These are phyloP conservation scores for Desmodesmus armatus DNA, from an alignment of 139 green algal species.

Conservation along the genomic window DNA sequence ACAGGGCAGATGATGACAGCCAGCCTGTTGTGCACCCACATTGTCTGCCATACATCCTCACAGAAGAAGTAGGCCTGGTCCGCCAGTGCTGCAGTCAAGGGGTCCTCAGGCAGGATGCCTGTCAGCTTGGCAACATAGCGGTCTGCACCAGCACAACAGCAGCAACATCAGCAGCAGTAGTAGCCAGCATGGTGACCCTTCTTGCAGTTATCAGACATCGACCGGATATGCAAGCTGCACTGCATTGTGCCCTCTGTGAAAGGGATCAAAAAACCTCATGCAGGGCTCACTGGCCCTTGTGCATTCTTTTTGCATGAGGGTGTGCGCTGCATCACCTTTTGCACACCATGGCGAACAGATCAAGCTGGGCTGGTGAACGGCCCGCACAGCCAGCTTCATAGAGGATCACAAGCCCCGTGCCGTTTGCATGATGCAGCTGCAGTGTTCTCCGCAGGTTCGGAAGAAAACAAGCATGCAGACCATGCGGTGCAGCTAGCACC, in stretches of 20 bases:
- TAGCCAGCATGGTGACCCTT: neutral
- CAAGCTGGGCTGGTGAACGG: too few species aligned
- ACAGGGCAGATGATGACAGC: too few species aligned
- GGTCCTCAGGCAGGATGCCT: conserved; percentile 32
- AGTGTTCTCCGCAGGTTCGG: neutral
- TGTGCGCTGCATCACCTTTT: neutral
- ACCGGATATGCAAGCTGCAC: neutral
- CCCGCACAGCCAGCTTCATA: neutral
- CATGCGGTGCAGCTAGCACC: too few species aligned
- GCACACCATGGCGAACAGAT: too few species aligned
- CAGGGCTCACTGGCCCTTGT: too few species aligned
- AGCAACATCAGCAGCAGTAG: neutral
- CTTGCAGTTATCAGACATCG: neutral
- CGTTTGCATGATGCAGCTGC: neutral
- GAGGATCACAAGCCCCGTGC: neutral
- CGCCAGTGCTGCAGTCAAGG: conserved; percentile 18
- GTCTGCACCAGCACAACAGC: neutral
- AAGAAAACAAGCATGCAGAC: too few species aligned
- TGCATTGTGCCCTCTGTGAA: too few species aligned
- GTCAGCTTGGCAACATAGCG: conserved; percentile 22
- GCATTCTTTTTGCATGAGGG: too few species aligned
- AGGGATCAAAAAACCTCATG: neutral
- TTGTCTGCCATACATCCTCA: conserved; percentile 36
- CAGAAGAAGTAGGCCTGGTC: conserved; percentile 43
- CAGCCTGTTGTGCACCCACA: too few species aligned